A percentile compares a stretch with the other conserved stretches of the same genome.
Evolutionary conservation across 2,329 filamentous ascomycete genomes (phyloP).

Genomic region (Alternaria panax): DNA sequence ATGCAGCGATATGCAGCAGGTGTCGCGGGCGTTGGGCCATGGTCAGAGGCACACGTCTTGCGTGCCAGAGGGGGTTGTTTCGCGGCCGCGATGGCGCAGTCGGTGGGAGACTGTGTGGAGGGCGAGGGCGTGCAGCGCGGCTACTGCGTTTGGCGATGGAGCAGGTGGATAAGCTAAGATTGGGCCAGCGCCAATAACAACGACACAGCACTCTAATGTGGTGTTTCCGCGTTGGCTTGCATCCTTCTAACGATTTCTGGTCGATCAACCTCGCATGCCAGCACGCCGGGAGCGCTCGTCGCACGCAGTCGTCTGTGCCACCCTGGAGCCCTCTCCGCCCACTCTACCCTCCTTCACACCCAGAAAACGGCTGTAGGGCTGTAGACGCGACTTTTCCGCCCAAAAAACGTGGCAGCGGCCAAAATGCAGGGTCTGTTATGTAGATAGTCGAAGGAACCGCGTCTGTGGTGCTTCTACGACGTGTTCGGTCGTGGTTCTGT

Average conservation of each 20-base stretch:
- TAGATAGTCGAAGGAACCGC: constrained; percentile 36
- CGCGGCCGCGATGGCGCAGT: background rate
- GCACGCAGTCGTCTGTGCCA: constrained; percentile 20
- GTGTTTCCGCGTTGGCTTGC: constrained; percentile 33
- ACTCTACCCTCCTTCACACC: constrained; percentile 34
- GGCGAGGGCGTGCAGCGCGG: constrained; percentile 11
- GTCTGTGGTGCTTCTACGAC: constrained; percentile 30
- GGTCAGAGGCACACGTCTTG: background rate
- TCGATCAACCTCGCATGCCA: constrained; percentile 35
- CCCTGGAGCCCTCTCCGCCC: constrained; percentile 24
- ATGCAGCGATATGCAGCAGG: background rate
- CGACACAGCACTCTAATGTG: constrained; percentile 11
- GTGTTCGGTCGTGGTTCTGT: constrained; percentile 28
- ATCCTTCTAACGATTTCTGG: constrained; percentile 29
- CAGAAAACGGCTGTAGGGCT: constrained; percentile 35
- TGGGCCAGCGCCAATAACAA: constrained; percentile 8
- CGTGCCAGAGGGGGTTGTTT: background rate
- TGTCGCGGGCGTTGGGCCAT: background rate
- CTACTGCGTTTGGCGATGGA: constrained; percentile 37
- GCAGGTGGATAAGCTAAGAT: constrained; percentile 8
- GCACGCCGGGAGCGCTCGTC: constrained; percentile 32
- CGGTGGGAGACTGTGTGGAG: background rate
- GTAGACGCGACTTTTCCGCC: constrained; percentile 42
- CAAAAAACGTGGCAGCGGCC: constrained; percentile 41
- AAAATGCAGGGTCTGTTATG: constrained; percentile 35